A percentile compares a stretch with the other conserved stretches of the same genome.
phyloP scores from a whole-genome alignment of 441 rosid species.

The Mallotus repandus region DNA sequence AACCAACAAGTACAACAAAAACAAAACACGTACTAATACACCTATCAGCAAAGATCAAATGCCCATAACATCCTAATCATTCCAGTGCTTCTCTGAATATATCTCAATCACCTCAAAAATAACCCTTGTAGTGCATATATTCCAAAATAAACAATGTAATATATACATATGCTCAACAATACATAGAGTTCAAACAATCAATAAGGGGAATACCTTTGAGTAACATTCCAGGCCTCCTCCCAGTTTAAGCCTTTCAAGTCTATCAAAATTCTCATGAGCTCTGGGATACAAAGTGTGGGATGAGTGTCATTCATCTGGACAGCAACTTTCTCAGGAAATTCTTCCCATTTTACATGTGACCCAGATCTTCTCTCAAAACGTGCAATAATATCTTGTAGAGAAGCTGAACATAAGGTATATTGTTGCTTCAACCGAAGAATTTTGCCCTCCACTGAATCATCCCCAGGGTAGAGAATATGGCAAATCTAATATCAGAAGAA shows the following conservation, averaged over 20 bases:
- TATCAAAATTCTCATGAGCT: slow-evolving; percentile 50
- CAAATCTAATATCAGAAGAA: slow-evolving; percentile 55
- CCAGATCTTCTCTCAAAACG: slow-evolving; percentile 85
- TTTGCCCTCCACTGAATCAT: slow-evolving; percentile 87
- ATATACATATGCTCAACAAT: slow-evolving; percentile 22
- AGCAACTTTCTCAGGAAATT: slow-evolving; percentile 85
- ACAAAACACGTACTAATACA: background rate
- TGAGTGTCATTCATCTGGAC: slow-evolving; percentile 92
- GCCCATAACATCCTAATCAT: background rate
- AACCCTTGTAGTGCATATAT: slow-evolving; percentile 7
- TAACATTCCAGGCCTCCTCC: slow-evolving; percentile 49
- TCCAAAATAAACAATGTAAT: background rate
- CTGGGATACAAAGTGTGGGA: slow-evolving; percentile 57
- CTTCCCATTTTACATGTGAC: slow-evolving; percentile 61
- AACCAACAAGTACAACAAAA: background rate
- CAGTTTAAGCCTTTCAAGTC: slow-evolving; percentile 51
- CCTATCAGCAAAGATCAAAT: background rate
- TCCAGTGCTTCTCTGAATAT: background rate
- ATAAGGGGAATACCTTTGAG: slow-evolving; percentile 38
- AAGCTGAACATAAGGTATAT: slow-evolving; percentile 92
- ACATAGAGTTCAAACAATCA: slow-evolving; percentile 55
- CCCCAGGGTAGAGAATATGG: slow-evolving; percentile 89
- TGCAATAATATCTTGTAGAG: slow-evolving; percentile 86
- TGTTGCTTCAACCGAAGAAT: slow-evolving; percentile 92
- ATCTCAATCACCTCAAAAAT: background rate